Conservation (phyloP, 2,329 filamentous ascomycete species). For the Pyrenochaeta sp. region DNA sequence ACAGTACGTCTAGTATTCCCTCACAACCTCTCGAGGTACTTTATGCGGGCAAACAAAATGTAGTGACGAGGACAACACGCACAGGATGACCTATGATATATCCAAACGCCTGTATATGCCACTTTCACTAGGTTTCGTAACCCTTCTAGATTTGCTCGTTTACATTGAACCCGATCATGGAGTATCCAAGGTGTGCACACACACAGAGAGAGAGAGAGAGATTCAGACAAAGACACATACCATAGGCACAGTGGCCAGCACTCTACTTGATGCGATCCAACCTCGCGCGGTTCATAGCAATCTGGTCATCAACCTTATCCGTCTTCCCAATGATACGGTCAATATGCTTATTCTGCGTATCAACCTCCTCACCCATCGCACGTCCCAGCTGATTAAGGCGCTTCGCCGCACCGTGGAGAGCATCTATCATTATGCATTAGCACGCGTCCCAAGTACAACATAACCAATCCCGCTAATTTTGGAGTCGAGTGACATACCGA, state of each 20-base stretch:
- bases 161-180: background rate
- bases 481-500: slow-evolving; percentile 52
- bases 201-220: too few relatives aligned
- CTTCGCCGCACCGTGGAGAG: slow-evolving; percentile 68
- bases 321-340: slow-evolving; percentile 83
- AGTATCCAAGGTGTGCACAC: too few relatives aligned
- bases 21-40: background rate
- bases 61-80: too few relatives aligned
- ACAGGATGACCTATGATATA: background rate
- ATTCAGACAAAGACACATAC: too few relatives aligned
- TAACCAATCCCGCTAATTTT: background rate
- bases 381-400: slow-evolving; percentile 77
- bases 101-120: slow-evolving; percentile 4
- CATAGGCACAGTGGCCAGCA: too few relatives aligned
- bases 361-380: slow-evolving; percentile 78
- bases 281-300: slow-evolving; percentile 78
- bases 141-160: background rate
- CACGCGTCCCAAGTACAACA: background rate
- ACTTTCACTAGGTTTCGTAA: background rate
- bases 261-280: slow-evolving; percentile 68
- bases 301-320: slow-evolving; percentile 79
- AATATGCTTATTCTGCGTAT: slow-evolving; percentile 79
- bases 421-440: slow-evolving; percentile 49
- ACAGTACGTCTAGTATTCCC: background rate
- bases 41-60: background rate